phyloP scores from a whole-genome alignment of 805 yeast genomes.

The Vanderwaltozyma verrucispora region DNA sequence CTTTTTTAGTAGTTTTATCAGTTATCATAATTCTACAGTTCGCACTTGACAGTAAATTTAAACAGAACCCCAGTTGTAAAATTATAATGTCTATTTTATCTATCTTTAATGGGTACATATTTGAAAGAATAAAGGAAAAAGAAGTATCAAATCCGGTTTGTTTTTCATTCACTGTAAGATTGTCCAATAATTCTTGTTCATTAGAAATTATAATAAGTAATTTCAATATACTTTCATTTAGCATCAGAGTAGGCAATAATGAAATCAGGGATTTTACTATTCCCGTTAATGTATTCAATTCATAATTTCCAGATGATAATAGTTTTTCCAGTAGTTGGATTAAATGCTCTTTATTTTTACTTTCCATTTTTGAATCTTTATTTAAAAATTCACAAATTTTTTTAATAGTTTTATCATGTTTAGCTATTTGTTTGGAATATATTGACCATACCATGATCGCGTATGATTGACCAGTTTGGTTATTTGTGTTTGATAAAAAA shows the following conservation, averaged over 20 bases:
- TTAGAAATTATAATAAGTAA: conserved; percentile 19
- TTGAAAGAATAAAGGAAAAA: conserved; percentile 2
- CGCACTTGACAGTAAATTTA: conserved; percentile 4
- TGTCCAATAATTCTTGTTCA: conserved; percentile 1
- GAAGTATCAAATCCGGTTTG: conserved; percentile 1
- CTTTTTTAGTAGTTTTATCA: neutral
- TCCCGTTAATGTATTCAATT: neutral
- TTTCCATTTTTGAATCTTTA: neutral
- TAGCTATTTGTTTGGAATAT: neutral
- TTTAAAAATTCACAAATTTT: neutral
- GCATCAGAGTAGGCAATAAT: neutral
- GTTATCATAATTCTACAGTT: neutral
- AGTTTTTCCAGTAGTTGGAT: neutral
- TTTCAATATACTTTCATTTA: conserved; percentile 6
- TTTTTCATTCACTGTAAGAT: neutral
- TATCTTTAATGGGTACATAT: conserved; percentile 1
- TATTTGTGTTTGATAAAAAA: conserved; percentile 8
- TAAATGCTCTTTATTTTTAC: neutral
- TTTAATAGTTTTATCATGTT: neutral
- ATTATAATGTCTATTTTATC: conserved; percentile 5
- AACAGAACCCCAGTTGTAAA: conserved; percentile 13
- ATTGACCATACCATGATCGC: conserved; percentile 6
- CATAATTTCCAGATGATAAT: neutral
- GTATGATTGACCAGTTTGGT: conserved; percentile 7
- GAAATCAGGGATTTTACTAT: neutral